Percentiles rank a stretch among this genome's conserved stretches.
Evolutionary conservation across 176 grass and related monocot genomes (phyloP).

Genomic region (Typha latifolia): DNA sequence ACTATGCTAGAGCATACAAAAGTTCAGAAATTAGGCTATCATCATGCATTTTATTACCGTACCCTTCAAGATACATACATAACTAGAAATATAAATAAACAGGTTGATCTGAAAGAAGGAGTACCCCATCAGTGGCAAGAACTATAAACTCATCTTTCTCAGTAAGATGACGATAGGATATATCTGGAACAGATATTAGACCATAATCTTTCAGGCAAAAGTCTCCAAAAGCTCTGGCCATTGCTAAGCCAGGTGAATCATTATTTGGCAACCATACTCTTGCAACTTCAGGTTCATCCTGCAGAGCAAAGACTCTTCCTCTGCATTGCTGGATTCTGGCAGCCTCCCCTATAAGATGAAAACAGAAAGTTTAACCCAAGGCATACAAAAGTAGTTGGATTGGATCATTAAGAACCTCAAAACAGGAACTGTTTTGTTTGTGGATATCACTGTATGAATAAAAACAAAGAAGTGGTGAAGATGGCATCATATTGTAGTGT

Average conservation of each 20-base stretch:
- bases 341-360: constrained; percentile 47
- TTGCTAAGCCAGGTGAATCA: constrained; percentile 89
- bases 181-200: constrained; percentile 96
- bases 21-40: no score
- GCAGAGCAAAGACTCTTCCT: constrained; percentile 94
- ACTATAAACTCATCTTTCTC: constrained; percentile 84
- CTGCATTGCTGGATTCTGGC: constrained; percentile 87
- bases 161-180: constrained; percentile 73
- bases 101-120: constrained; percentile 14
- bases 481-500: no score
- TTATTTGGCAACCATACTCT: constrained; percentile 97
- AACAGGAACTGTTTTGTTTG: no score
- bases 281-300: constrained; percentile 96
- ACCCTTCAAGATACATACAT: no score
- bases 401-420: no score
- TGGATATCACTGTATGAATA: no score
- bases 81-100: background rate
- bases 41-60: no score
- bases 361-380: constrained; percentile 1
- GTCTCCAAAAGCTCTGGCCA: constrained; percentile 98
- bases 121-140: constrained; percentile 95
- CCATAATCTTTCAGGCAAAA: constrained; percentile 99
- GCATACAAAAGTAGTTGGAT: background rate
- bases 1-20: no score
- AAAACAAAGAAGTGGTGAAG: no score